Base-by-base conservation (phyloP, 345 rosid genomes). In the Gossypium arboreum region DNA sequence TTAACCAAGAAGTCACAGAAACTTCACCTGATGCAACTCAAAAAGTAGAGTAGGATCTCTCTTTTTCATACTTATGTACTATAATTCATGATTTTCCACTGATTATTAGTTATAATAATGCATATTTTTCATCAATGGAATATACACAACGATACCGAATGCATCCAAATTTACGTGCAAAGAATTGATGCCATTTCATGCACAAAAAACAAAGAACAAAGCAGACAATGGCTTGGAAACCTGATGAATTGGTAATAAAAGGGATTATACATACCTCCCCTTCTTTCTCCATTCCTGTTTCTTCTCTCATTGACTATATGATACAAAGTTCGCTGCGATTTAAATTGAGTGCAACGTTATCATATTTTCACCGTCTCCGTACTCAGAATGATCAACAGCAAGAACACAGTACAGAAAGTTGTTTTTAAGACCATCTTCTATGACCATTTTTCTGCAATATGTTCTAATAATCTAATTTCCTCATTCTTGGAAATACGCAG, bases 401-500 rank as follows among this genome's bases (percentile, higher is more conserved):
- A 34, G 39, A 34, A 34, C 5, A 29, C 34, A 0, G 39, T 34
- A 34, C 39, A 4, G 39, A 34, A 34, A 34, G 39, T 34, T 34
- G 39, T 34, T 34, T 34, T 34, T 34, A 34, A 34, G 39, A 34
- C 39, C 39, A 4, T 29, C 39, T 29, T 34, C 39, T 34, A 34
- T 34, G 39, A 34, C 39, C 39, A 34, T 34, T 34, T 34, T 34
- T 34, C 39, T 34, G 39, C 6, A 34, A 0, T 34, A 34, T 1
- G 6, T 34, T 34, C 39, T 4, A 34, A 4, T 34, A 34, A 34
- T 34, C 39, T 4, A 34, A 34, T 34, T 34, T 4, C 84, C 71
- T 81, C 88, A 57, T 83, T 91, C 78, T 82, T 82, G 1, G 92
- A 69, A 58, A 84, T 75, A 75, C 74, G 84, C 3, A 90, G 87